phyloP scores from a whole-genome alignment of 805 yeast genomes.

The Wickerhamomyces rabaulensis region DNA sequence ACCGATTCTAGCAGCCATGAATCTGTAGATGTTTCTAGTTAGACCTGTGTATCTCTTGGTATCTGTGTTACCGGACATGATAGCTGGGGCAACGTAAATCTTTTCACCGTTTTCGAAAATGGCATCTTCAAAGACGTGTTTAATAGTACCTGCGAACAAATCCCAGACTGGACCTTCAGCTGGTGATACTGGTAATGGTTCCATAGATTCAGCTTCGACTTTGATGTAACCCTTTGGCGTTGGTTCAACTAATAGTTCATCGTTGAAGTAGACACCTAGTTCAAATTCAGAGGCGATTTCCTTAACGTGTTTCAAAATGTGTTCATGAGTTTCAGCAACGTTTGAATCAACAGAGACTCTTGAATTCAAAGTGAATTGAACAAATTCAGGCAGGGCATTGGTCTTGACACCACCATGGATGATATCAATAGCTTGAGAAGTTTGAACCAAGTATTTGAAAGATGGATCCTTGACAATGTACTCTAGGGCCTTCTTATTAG shows the following conservation, averaged over 20 bases:
- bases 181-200: constrained; percentile 14
- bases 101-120: constrained; percentile 41
- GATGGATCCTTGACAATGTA: constrained; percentile 12
- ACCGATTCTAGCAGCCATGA: constrained; percentile 21
- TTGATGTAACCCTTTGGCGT: constrained; percentile 27
- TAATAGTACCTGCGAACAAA: constrained; percentile 27
- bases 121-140: constrained; percentile 49
- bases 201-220: constrained; percentile 11
- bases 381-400: constrained; percentile 67
- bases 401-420: constrained; percentile 70
- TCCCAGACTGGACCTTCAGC: constrained; percentile 18
- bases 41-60: constrained; percentile 61
- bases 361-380: constrained; percentile 49
- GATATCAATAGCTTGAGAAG: constrained; percentile 23
- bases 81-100: constrained; percentile 35
- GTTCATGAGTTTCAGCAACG: constrained; percentile 31
- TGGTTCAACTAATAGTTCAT: constrained; percentile 11
- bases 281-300: constrained; percentile 17
- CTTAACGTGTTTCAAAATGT: constrained; percentile 11
- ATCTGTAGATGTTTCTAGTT: constrained; percentile 56
- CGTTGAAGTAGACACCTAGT: constrained; percentile 16
- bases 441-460: constrained; percentile 13
- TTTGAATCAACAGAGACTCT: constrained; percentile 56
- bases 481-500: constrained; percentile 33
- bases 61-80: constrained; percentile 70